These are phyloP conservation scores for Lycium barbarum DNA, from an alignment of 257 asterid species.

Conservation along the genomic window DNA sequence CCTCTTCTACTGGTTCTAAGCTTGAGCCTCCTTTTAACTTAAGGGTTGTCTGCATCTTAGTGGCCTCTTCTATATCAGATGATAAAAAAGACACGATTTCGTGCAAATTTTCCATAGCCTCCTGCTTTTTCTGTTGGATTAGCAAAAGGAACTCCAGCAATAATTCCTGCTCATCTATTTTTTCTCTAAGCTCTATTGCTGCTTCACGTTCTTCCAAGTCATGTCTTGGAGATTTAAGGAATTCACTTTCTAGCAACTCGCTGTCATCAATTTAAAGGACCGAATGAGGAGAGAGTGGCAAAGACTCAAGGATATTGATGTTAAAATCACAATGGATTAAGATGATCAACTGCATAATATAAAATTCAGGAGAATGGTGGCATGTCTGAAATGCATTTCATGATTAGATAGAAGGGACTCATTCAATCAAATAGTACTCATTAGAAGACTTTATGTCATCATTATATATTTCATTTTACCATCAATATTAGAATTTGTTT, in stretches of 20 bases:
- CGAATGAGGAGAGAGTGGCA: constrained; percentile 31
- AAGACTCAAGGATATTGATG: not conserved
- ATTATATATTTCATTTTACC: not conserved
- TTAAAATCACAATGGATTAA: not conserved
- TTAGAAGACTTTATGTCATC: not conserved
- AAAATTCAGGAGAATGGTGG: not conserved
- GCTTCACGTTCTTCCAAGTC: constrained; percentile 85
- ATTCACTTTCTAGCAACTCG: constrained; percentile 89
- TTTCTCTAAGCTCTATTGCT: constrained; percentile 77
- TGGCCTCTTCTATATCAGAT: constrained; percentile 88
- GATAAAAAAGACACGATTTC: constrained; percentile 72
- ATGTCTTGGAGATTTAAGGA: constrained; percentile 77
- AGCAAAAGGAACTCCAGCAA: constrained; percentile 81
- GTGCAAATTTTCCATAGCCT: constrained; percentile 63
- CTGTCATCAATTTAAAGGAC: constrained; percentile 46
- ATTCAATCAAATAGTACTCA: constrained; percentile 20
- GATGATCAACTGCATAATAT: constrained; percentile 10
- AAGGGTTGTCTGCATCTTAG: constrained; percentile 63
- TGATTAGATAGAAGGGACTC: not conserved
- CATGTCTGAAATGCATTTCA: not conserved
- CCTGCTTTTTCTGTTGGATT: constrained; percentile 81
- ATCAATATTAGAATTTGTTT: not conserved
- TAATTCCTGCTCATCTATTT: constrained; percentile 87
- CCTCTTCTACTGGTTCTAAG: constrained; percentile 64
- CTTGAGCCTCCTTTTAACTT: constrained; percentile 56